Evolutionary conservation across 768 basidiomycete species (phyloP), one percentile per base, ranked within the genome.

Genomic region (Pulveroboletus sp.): DNA sequence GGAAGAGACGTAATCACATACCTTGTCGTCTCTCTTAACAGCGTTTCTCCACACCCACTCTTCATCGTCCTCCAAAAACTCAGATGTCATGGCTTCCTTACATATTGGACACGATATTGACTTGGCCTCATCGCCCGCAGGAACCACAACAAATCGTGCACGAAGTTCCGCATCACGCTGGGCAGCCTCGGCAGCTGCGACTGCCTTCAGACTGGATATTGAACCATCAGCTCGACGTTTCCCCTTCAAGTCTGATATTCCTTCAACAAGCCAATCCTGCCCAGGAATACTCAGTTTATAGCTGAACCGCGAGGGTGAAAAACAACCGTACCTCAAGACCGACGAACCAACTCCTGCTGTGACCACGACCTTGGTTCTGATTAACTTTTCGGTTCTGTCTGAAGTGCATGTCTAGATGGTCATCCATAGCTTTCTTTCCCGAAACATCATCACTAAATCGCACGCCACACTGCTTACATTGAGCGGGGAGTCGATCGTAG

Each of bases 31-130:
- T 53, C 85, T 84, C 68, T 76, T 81, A 17, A 91, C 76, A 0
- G 94, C 92, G 63, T 99, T 95, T 64, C 79, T 82, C 93, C 93
- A 99, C 12, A 96, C 87, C 94, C 94, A 98, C 53, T 96, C 95
- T 72, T 97, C 95, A 53, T 94, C 93, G 41, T 96, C 94, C 64
- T 97, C 93, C 49, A 85, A 69, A 65, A 89, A 98, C 73, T 96
- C 95, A 56, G 85, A 82, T 74, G 91, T 89, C 68, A 97, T 77
- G 48, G 68, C 69, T 69, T 99, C 95, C 75, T 95, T 96, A 81
- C 96, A 99, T 58, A 99, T 89, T 22, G 93, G 93, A 76, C 95
- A 99, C 54, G 86, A 82, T 59, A 91, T 71, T 22, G 79, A 73
- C 62, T 85, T 86, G 47, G 90, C 88, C 64, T 93, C 92, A 70